These are phyloP conservation scores for Neofusicoccum ribis DNA, from an alignment of 2,329 filamentous ascomycete species.

Conservation along the genomic window DNA sequence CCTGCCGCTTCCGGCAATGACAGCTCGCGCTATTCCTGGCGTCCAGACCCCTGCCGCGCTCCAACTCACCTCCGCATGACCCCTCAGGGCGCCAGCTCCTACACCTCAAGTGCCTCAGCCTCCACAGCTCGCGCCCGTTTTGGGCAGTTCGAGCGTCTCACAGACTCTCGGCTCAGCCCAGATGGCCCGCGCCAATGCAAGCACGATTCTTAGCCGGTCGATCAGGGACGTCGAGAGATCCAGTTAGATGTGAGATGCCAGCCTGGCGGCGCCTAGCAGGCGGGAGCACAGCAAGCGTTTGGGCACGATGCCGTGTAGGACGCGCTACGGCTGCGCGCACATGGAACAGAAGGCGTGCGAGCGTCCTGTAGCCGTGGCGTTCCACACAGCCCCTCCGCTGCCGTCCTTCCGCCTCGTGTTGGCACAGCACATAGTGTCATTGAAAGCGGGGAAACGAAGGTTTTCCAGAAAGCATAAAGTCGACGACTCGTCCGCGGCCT, in stretches of 20 bases:
- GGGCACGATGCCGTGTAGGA: neutral
- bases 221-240: conserved; percentile 6
- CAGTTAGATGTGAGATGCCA: conserved; percentile 10
- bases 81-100: neutral
- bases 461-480: conserved; percentile 5
- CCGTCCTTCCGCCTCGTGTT: neutral
- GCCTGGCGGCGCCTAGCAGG: neutral
- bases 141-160: neutral
- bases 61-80: neutral
- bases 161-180: neutral
- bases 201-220: neutral
- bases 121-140: neutral
- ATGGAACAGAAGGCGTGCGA: conserved; percentile 13
- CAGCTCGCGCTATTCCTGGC: conserved; percentile 1
- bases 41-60: neutral
- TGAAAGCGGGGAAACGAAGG: neutral
- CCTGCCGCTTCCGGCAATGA: neutral
- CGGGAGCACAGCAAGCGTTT: neutral
- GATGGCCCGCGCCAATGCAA: neutral
- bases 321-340: neutral
- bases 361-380: neutral
- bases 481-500: neutral
- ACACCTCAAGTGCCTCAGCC: conserved; percentile 9
- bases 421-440: neutral
- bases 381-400: conserved; percentile 11